Percentiles rank a stretch among this genome's conserved stretches.
These are phyloP conservation scores for Gomphus sp. DNA, from an alignment of 1,284 basidiomycete species.

Conservation along the genomic window DNA sequence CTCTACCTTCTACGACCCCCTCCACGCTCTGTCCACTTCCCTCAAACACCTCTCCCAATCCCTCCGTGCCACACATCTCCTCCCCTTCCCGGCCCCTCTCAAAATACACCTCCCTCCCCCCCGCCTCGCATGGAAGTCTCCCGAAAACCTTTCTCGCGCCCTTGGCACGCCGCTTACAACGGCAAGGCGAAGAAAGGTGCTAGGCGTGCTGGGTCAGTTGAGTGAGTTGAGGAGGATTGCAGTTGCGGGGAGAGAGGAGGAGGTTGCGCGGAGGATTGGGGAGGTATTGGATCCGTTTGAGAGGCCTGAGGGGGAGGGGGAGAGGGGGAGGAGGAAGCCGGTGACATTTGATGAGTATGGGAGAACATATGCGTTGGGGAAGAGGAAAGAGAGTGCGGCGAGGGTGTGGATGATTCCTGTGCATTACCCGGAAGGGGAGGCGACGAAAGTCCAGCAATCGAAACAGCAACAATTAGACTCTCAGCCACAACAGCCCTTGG, in stretches of 20 bases:
- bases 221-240: constrained; percentile 67
- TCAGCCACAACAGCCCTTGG: too few species aligned
- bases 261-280: constrained; percentile 46
- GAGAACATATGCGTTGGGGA: constrained; percentile 75
- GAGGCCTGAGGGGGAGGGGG: constrained; percentile 44
- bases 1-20: constrained; percentile 66
- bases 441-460: constrained; percentile 2
- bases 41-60: constrained; percentile 47
- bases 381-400: constrained; percentile 80
- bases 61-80: constrained; percentile 59
- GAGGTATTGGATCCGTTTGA: constrained; percentile 57
- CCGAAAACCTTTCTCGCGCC: constrained; percentile 45
- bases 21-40: constrained; percentile 60
- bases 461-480: constrained; percentile 12
- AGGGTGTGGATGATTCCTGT: constrained; percentile 92
- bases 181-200: constrained; percentile 63
- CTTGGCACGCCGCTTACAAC: constrained; percentile 61
- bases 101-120: constrained; percentile 51
- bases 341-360: constrained; percentile 63
- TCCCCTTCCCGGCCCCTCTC: constrained; percentile 69
- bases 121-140: constrained; percentile 60
- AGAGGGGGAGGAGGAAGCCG: constrained; percentile 48
- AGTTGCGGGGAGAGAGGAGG: constrained; percentile 48
- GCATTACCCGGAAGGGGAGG: constrained; percentile 22
- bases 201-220: constrained; percentile 61